A percentile compares a stretch with the other conserved stretches of the same genome.
These are phyloP conservation scores for Fraxinus velutina DNA, from an alignment of 305 asterid genomes.

Conservation along the genomic window DNA sequence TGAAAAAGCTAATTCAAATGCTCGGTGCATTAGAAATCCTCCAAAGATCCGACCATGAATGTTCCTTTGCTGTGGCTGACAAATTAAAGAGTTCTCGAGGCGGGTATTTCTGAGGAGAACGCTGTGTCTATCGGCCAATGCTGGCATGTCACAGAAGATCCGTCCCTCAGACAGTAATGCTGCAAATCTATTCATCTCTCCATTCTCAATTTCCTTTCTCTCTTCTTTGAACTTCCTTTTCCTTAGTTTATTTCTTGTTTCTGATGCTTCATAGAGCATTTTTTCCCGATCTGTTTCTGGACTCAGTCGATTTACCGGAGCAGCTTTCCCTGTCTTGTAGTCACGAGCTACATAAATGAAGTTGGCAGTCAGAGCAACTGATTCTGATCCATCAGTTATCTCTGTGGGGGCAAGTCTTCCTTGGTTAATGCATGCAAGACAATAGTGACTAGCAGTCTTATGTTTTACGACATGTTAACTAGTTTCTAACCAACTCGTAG, in stretches of 20 bases:
- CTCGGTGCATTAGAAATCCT: slow-evolving; percentile 82
- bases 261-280: slow-evolving; percentile 66
- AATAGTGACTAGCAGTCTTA: not conserved
- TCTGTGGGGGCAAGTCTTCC: slow-evolving; percentile 33
- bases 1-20: slow-evolving; percentile 80
- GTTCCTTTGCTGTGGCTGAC: slow-evolving; percentile 92
- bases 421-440: slow-evolving; percentile 7
- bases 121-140: slow-evolving; percentile 75
- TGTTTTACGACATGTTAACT: not conserved
- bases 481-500: not conserved
- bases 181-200: slow-evolving; percentile 46
- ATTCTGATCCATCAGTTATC: slow-evolving; percentile 41
- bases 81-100: slow-evolving; percentile 76
- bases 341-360: slow-evolving; percentile 94
- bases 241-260: slow-evolving; percentile 51
- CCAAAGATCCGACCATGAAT: slow-evolving; percentile 89
- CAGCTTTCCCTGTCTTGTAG: slow-evolving; percentile 72
- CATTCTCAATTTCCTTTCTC: slow-evolving; percentile 48
- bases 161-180: slow-evolving; percentile 66
- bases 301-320: slow-evolving; percentile 62
- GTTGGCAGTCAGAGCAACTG: slow-evolving; percentile 69
- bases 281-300: slow-evolving; percentile 71
- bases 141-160: slow-evolving; percentile 88
- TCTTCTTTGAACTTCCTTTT: slow-evolving; percentile 47
- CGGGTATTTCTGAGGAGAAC: slow-evolving; percentile 80